Evolutionary conservation across 1,139 yeast genomes (phyloP), one percentile per base, ranked within the genome.

Genomic region (Yamadazyma buinensis): DNA sequence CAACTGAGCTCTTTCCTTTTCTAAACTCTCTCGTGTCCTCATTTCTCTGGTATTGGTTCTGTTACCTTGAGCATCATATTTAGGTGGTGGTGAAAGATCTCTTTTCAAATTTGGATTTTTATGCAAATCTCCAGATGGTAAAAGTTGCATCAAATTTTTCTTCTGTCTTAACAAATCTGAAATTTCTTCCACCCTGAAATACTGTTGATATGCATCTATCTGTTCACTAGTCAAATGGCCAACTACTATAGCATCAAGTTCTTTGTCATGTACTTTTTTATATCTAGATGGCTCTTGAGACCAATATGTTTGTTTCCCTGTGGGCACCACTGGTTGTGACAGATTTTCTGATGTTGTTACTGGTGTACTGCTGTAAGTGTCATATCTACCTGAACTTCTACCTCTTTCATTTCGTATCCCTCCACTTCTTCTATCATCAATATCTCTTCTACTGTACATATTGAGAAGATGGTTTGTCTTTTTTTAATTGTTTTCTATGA

Each of bases 61-160:
- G 52, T 79, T 80, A 34, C 99, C 99, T 20, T 67, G 61, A 26
- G 69, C 59, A 59, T 94, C 97, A 57, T 92, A 94, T 42, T 76
- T 77, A 1, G 98, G 98, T 6, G 97, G 92, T 0, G 98, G 97
- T 5, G 96, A 85, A 0, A 92, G 90, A 1, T 94, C 87, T 44
- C 88, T 56, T 46, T 54, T 44, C 40, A 59, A 59, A 4, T 70
- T 59, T 32, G 52, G 48, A 14, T 40, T 32, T 7, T 42, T 38
- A 1, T 39, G 43, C 12, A 45, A 40, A 26, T 55, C 47, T 4
- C 64, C 61, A 5, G 72, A 65, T 2, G 75, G 74, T 27, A 69
- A 47, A 7, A 63, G 44, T 13, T 54, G 52, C 15, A 64, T 59
- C 18, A 64, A 51, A 29, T 75, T 77, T 18, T 73, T 64, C 43